Conservation (phyloP, 768 basidiomycete genomes). For the Lyophyllum atratum region DNA sequence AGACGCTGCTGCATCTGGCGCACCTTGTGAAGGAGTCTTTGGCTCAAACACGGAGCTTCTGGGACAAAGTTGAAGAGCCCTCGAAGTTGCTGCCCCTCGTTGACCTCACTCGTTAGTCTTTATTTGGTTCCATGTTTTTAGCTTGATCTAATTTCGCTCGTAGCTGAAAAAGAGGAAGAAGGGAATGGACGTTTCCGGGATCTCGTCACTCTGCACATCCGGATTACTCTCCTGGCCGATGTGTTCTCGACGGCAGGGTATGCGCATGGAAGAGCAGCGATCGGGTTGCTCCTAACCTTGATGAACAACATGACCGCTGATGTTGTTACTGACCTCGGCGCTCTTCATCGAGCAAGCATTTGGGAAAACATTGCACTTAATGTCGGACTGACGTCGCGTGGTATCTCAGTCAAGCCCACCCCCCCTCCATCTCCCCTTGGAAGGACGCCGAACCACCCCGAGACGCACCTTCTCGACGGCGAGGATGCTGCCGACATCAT, state of each 20-base stretch:
- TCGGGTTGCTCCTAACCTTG: slow-evolving; percentile 72
- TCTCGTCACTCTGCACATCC: slow-evolving; percentile 75
- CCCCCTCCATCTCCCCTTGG: slow-evolving; percentile 45
- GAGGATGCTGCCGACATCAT: slow-evolving; percentile 33
- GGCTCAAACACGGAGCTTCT: slow-evolving; percentile 69
- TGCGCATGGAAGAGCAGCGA: slow-evolving; percentile 76
- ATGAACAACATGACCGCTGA: slow-evolving; percentile 63
- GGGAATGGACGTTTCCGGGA: slow-evolving; percentile 70
- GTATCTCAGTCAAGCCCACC: slow-evolving; percentile 50
- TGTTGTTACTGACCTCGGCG: slow-evolving; percentile 72
- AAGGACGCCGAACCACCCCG: slow-evolving; percentile 46
- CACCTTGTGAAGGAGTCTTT: slow-evolving; percentile 72
- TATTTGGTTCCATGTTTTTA: slow-evolving; percentile 2
- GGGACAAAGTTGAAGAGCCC: slow-evolving; percentile 51
- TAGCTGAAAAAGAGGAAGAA: slow-evolving; percentile 47
- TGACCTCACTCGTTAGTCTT: slow-evolving; percentile 35
- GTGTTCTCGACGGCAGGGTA: slow-evolving; percentile 84
- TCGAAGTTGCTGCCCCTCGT: slow-evolving; percentile 70
- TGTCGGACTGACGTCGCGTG: slow-evolving; percentile 52
- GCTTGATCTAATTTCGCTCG: slow-evolving; percentile 7
- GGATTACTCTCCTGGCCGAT: slow-evolving; percentile 82
- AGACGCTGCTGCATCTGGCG: slow-evolving; percentile 71
- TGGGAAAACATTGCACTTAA: slow-evolving; percentile 89
- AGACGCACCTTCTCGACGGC: slow-evolving; percentile 40
- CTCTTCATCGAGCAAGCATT: slow-evolving; percentile 77